Evolutionary conservation across 192 early-diverging fungal species (phyloP), one percentile per base, ranked within the genome.

Genomic region (Backusella morwellensis): DNA sequence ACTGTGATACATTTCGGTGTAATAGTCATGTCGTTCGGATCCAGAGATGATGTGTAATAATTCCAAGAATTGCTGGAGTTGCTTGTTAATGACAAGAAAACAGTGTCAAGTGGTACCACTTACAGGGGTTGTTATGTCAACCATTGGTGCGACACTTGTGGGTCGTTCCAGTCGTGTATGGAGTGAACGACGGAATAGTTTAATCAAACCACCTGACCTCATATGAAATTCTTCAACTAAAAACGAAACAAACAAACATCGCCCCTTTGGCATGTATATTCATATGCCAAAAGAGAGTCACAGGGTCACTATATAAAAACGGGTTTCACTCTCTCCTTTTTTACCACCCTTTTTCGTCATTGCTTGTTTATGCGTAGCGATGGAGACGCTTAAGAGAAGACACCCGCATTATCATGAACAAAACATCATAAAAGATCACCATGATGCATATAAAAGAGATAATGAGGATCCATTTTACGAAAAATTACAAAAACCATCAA

Each of bases 1-100:
- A 36, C 82, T 81, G 74, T 93, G 93, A 26, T 92, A 81, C 93
- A 94, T 94, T 78, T 94, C 93, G 1, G 88, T 91, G 79, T 91
- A 94, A 32, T 93, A 84, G 44, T 83, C 80, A 75, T 89, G 85
- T 44, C 86, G 86, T 38, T 89, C 86, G 5, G 40, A 56, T 29
- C 77, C 77, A 4, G 93, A 93, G 44, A 94, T 91, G 35, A 94
- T 87, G 52, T 84, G 85, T 35, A 90, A 79, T 11, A 94, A 79
- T 34, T 88, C 86, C 59, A 92, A 78, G 76, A 93, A 94, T 72
- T 84, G 89, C 87, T 88, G 56, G 32, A 11, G 9, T 1, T 34
- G 38, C 44, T 34, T 4, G 63, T 63, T 73, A 42, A n/a, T 5
- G 11, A 26, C 32, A 29, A 40, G 38, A 4, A 41, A 29, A 9